Conservation (phyloP, 805 yeast species). For the Wickerhamomyces subpelliculosus region DNA sequence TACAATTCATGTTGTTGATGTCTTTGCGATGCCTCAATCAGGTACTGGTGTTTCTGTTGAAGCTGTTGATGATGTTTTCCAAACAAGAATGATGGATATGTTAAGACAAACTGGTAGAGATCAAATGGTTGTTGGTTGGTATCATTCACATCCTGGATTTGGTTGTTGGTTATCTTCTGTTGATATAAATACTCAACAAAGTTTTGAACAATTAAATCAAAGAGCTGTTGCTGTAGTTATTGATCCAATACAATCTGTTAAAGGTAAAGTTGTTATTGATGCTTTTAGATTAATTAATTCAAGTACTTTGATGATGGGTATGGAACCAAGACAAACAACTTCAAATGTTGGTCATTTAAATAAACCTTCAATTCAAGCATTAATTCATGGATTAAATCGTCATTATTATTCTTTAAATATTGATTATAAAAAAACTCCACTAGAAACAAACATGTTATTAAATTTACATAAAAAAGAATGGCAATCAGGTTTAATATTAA, state of each 20-base stretch:
- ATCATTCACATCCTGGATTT: constrained; percentile 98
- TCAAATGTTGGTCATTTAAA: constrained; percentile 92
- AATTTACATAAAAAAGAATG: constrained; percentile 93
- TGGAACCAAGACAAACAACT: constrained; percentile 96
- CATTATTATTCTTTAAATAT: constrained; percentile 94
- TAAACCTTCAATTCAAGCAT: constrained; percentile 94
- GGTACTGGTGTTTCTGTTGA: constrained; percentile 99
- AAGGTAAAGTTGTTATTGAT: constrained; percentile 97
- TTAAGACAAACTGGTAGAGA: constrained; percentile 98
- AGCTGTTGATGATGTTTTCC: constrained; percentile 98
- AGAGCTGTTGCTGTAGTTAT: constrained; percentile 98
- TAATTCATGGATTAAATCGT: constrained; percentile 94
- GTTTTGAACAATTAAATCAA: constrained; percentile 91
- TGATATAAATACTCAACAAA: constrained; percentile 96
- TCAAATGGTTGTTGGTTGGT: constrained; percentile 99
- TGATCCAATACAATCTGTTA: constrained; percentile 97
- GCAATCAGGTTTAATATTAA: constrained; percentile 84
- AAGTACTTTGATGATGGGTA: constrained; percentile 84
- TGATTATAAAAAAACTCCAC: constrained; percentile 85
- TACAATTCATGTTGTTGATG: constrained; percentile 95
- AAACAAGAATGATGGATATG: constrained; percentile 99
- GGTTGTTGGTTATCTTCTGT: constrained; percentile 99
- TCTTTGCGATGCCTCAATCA: constrained; percentile 98
- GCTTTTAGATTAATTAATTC: constrained; percentile 94
- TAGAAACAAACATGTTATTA: constrained; percentile 89